Percentiles rank a stretch among this genome's conserved stretches.
phyloP scores from a whole-genome alignment of 805 yeast species.

The Cyberlindnera mississippiensis region DNA sequence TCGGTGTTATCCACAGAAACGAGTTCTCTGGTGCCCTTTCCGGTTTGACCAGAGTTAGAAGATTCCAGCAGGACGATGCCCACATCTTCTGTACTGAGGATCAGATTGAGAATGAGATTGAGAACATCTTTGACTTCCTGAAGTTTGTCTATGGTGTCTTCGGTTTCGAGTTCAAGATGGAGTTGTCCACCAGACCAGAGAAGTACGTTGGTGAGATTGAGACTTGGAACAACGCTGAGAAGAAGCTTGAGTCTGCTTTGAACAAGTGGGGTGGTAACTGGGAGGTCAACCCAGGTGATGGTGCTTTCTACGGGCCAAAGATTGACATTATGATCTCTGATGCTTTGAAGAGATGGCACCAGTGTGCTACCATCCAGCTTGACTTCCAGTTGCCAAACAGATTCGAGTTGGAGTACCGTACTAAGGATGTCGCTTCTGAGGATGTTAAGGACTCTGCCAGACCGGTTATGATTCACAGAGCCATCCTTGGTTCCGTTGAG shows the following conservation, averaged over 20 bases:
- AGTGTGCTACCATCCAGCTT: constrained; percentile 97
- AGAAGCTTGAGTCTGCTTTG: constrained; percentile 75
- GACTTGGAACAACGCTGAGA: constrained; percentile 92
- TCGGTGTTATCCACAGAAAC: constrained; percentile 95
- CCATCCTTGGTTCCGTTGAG: constrained; percentile 96
- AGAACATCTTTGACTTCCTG: constrained; percentile 81
- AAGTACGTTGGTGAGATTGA: constrained; percentile 91
- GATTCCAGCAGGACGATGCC: constrained; percentile 99
- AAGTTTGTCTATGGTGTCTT: constrained; percentile 83
- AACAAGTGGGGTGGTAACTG: constrained; percentile 84
- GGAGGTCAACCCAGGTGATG: constrained; percentile 96
- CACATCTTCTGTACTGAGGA: constrained; percentile 94
- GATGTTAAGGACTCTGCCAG: constrained; percentile 58
- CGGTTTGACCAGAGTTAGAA: constrained; percentile 93
- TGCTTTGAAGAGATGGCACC: constrained; percentile 95
- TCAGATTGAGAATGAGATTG: constrained; percentile 85
- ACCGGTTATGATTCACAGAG: constrained; percentile 99
- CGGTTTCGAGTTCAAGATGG: constrained; percentile 95
- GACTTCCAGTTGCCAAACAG: constrained; percentile 97
- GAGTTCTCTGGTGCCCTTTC: constrained; percentile 95
- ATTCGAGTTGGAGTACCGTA: constrained; percentile 84
- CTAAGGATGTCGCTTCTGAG: constrained; percentile 47
- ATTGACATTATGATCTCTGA: constrained; percentile 95
- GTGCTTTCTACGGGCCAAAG: constrained; percentile 95
- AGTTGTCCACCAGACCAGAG: constrained; percentile 95